Base-by-base conservation (phyloP, 176 grass and related monocot genomes). In the Neostapfia colusana region DNA sequence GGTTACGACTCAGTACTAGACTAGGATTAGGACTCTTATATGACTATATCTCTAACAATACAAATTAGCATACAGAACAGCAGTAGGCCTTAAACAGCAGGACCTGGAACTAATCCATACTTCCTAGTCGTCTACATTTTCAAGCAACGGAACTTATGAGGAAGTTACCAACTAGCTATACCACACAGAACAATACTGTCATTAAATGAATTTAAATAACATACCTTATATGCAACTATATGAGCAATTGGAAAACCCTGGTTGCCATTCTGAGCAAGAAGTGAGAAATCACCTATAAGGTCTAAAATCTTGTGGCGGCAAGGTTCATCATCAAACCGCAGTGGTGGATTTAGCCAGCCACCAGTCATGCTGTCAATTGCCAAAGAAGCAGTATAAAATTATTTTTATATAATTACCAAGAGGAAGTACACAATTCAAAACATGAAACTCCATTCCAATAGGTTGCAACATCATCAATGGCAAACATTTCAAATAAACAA, bases 291-390 rank as follows among this genome's bases (percentile, higher is more conserved):
- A 18, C 95, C 95, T 16, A 98, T 83, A 83, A 94, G 85, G 90
- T 98, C 91, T 74, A 98, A 82, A 76, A 88, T 81, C 78, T 98
- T 98, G 85, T 94, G 95, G 57, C 89, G 87, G 66, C 95, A 98
- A 79, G 95, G 89, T 81, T 94, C 95, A 63, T 94, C 76, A 38
- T 78, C 42, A 65, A 94, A 98, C 39, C 89, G 83, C 65, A 94
- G 76, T 75, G 91, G 95, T 66, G 95, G 87, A 77, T 98, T 98
- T 48, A 94, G 56, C 91, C 89, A 98, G 60, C 95, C 91, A 82
- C 13, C 82, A 75, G 69, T 77, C 49, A 83, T 72, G 82, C 95
- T 98, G 80, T 45, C 80, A 88, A 88, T 54, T 61, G 43, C 41
- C 74, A 83, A 73, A 82, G 8, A 73, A 54, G 31, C 39, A 68